Percentiles rank a stretch among this genome's conserved stretches.
Conservation (phyloP, 164 flowering plant species). For the Nelumbo lutea region DNA sequence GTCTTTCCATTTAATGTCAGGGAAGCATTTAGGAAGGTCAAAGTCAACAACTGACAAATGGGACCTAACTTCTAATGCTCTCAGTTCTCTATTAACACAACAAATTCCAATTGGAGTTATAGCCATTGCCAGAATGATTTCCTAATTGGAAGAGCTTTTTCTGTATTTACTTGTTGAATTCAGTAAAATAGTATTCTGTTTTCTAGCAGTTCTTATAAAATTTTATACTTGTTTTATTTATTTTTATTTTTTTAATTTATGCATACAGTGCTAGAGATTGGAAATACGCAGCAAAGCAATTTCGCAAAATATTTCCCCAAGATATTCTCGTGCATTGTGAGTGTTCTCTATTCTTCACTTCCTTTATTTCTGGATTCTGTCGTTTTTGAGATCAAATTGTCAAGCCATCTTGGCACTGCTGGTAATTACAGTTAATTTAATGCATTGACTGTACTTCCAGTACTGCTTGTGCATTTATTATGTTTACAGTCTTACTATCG, state of each 20-base stretch:
- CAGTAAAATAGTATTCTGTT: too few relatives aligned
- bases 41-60: too few relatives aligned
- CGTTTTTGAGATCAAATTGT: too few relatives aligned
- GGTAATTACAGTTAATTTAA: too few relatives aligned
- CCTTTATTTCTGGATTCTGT: neutral
- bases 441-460: too few relatives aligned
- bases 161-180: neutral
- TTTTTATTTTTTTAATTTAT: neutral
- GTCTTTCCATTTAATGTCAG: too few relatives aligned
- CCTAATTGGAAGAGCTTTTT: neutral
- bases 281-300: conserved; percentile 77
- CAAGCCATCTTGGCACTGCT: too few relatives aligned
- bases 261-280: conserved; percentile 63
- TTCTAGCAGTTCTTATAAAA: too few relatives aligned
- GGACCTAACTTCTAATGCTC: too few relatives aligned
- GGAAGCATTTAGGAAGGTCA: too few relatives aligned
- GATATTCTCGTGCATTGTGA: conserved; percentile 87
- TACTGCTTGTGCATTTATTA: neutral
- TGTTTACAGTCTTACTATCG: neutral
- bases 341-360: conserved; percentile 19
- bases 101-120: too few relatives aligned
- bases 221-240: neutral
- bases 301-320: conserved; percentile 49
- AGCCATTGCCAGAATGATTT: neutral
- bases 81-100: too few relatives aligned